Evolutionary conservation across 106 monocot species (phyloP), one percentile per base, ranked within the genome.

Genomic region (Dendrobium catenatum): DNA sequence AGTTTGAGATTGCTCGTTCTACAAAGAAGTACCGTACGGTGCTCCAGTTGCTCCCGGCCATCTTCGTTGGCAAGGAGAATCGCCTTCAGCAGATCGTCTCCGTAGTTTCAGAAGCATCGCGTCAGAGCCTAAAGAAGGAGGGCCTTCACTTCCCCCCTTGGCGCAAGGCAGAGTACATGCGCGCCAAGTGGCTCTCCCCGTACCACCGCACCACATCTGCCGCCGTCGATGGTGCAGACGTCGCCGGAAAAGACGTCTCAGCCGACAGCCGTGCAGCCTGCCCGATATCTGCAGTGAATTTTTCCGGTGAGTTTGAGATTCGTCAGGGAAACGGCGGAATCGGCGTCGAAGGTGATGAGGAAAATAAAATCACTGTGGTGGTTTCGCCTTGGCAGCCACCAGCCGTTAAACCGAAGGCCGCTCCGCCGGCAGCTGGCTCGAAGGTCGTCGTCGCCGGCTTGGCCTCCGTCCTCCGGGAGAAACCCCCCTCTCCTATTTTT

Each of bases 61-160:
- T 94, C 58, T 94, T 91, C 83, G 91, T 94, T 37, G 94, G 94
- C 1, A 84, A 79, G 33, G 47, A 78, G 6, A 91, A 88, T 40
- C 84, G 91, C 2, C 59, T 94, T 13, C 56, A 70, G 46, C 84
- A 91, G 78, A 86, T 94, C 80, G 86, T 94, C 49, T 47, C 84
- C 26, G 84, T 89, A 4, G 87, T 88, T 4, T 87, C 87, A 9
- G 91, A 91, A 47, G 89, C 89, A 5, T 89, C 91, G 29, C 79
- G 79, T 48, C 82, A 82, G 74, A 94, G 94, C 86, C 55, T 94
- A 51, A 94, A 85, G 86, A 94, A 91, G 86, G 89, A 85, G 68
- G 94, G 94, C 18, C 88, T 94, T 68, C 86, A 87, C 80, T 76
- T 94, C 51, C 91, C 94, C 2, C 94, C 94, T 2, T 94, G 94